Base-by-base conservation (phyloP, 2,329 filamentous ascomycete genomes). In the Neonectria faginata region DNA sequence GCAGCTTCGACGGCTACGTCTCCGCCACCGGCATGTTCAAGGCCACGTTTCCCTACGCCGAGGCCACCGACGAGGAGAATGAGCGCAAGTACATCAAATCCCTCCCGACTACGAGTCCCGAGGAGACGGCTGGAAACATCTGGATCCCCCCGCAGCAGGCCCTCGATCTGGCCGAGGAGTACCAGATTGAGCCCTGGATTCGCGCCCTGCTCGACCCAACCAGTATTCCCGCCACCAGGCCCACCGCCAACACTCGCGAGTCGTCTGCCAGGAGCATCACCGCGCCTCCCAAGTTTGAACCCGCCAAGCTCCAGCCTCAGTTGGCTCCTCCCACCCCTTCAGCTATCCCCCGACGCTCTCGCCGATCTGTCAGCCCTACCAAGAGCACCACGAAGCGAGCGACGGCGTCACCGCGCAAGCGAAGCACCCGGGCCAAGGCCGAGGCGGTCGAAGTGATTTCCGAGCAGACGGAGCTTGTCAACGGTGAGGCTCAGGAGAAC, bases 91-190 rank as follows among this genome's bases (percentile, higher is more conserved):
- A 93, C 80, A 90, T 99, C 80, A 97, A 97, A 83, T 88, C 87
- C 7, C 89, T 96, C 29, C 81, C 88, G 36, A 91, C 91, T 31
- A 97, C 94, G 10, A 97, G 94, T 73, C 86, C 86, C 61, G 94
- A 98, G 76, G 96, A 98, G 84, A 94, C 96, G 31, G 96, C 96
- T 27, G 96, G 96, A 50, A 99, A 97, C 79, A 89, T 99, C 57
- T 99, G 96, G 96, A 94, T 98, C 55, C 89, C 93, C 51, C 94
- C 95, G 6, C 85, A 91, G 69, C 81, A 88, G 88, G 96, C 96
- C 39, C 86, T 99, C 48, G 82, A 87, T 62, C 86, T 99, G 12
- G 92, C 95, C 56, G 89, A 92, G 50, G 94, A 98, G 79, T 99
- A 98, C 78, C 86, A 88, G 61, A 94, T 98, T 78, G 81, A 86